These are phyloP conservation scores for Austroboletus rostrupii DNA, from an alignment of 1,284 basidiomycete genomes.

Conservation along the genomic window DNA sequence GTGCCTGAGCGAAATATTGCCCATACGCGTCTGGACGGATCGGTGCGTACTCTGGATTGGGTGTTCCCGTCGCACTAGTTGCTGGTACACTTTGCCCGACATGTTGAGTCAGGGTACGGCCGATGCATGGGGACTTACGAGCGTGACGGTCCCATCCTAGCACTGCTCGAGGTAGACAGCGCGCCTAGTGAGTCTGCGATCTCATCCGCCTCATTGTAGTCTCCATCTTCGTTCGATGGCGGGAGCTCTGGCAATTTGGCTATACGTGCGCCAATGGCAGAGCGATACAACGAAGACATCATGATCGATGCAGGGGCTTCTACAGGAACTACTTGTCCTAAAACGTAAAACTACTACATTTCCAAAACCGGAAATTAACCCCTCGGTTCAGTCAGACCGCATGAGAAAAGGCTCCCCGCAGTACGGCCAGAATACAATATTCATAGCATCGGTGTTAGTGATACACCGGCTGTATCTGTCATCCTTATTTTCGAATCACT, in stretches of 20 bases:
- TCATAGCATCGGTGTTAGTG: too few relatives aligned
- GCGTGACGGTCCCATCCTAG: conserved; percentile 50
- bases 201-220: conserved; percentile 54
- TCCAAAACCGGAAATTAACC: neutral
- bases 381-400: too few relatives aligned
- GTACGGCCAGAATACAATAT: too few relatives aligned
- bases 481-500: too few relatives aligned
- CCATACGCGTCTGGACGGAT: conserved; percentile 57
- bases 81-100: conserved; percentile 15
- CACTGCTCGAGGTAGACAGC: conserved; percentile 45
- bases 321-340: too few relatives aligned
- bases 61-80: conserved; percentile 29
- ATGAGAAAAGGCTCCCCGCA: too few relatives aligned
- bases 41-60: conserved; percentile 62
- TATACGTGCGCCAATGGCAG: conserved; percentile 63
- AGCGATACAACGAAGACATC: conserved; percentile 71
- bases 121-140: conserved; percentile 40
- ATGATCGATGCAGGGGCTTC: neutral
- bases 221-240: conserved; percentile 39
- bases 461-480: too few relatives aligned
- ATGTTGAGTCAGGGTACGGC: neutral
- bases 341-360: too few relatives aligned
- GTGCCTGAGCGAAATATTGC: conserved; percentile 71
- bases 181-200: conserved; percentile 57
- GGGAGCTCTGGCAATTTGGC: conserved; percentile 60